A percentile compares a stretch with the other conserved stretches of the same genome.
Conservation (phyloP, 169 alveolate genomes). For the Plasmodium vivax region DNA sequence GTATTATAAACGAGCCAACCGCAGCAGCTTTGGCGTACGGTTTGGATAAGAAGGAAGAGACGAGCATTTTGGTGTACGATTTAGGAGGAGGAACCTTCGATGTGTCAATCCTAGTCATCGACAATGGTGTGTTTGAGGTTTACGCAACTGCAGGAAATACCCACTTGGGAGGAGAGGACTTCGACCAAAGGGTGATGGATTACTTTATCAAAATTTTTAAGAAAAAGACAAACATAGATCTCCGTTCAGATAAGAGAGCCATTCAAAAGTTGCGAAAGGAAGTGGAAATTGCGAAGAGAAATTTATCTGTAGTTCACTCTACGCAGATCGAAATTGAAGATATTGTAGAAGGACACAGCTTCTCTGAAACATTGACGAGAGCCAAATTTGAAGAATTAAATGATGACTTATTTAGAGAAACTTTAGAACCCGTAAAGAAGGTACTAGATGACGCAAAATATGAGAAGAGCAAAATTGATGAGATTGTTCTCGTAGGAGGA, state of each 20-base stretch:
- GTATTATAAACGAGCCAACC: conserved; percentile 99
- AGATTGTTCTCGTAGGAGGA: conserved; percentile 97
- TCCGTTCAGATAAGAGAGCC: conserved; percentile 94
- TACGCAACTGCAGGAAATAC: conserved; percentile 99
- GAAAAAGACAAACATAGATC: conserved; percentile 92
- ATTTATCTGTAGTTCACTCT: conserved; percentile 93
- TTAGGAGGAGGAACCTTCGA: conserved; percentile 99
- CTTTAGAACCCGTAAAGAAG: conserved; percentile 93
- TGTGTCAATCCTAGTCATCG: conserved; percentile 98
- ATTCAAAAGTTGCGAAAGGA: conserved; percentile 97
- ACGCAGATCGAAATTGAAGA: conserved; percentile 92
- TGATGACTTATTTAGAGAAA: conserved; percentile 92
- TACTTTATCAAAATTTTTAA: conserved; percentile 95
- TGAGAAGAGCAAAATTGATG: conserved; percentile 93
- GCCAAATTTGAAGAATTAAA: conserved; percentile 95
- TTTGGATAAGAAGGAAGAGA: conserved; percentile 96
- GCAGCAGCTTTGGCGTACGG: conserved; percentile 99
- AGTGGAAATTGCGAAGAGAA: conserved; percentile 98
- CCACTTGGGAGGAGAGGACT: conserved; percentile 99
- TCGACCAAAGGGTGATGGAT: conserved; percentile 95
- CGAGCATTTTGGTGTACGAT: conserved; percentile 97
- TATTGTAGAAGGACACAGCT: conserved; percentile 92
- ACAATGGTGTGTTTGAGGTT: conserved; percentile 98
- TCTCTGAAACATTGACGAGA: conserved; percentile 94
- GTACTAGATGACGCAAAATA: conserved; percentile 93